phyloP scores from a whole-genome alignment of 1,284 basidiomycete species.

The Ustilago sp. region DNA sequence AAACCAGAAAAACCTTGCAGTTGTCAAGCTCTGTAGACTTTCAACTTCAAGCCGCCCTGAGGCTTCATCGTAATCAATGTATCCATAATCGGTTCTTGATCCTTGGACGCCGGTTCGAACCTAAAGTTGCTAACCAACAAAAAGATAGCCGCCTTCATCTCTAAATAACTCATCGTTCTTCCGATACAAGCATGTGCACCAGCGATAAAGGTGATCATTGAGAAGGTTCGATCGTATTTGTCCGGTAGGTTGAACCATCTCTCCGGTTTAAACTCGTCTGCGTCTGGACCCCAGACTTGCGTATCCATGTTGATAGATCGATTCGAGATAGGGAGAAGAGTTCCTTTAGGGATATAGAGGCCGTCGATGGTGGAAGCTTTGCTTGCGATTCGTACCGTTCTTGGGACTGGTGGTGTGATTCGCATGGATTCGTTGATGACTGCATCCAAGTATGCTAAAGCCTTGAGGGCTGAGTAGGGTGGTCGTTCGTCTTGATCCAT shows the following conservation, averaged over 20 bases:
- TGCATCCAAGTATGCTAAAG: slow-evolving; percentile 80
- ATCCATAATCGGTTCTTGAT: slow-evolving; percentile 43
- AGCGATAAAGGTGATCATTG: slow-evolving; percentile 59
- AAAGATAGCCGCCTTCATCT: slow-evolving; percentile 58
- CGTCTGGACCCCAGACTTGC: slow-evolving; percentile 54
- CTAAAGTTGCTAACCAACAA: slow-evolving; percentile 56
- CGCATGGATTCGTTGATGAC: slow-evolving; percentile 72
- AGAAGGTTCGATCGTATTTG: slow-evolving; percentile 54
- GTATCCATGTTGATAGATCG: slow-evolving; percentile 54
- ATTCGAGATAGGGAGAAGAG: slow-evolving; percentile 51
- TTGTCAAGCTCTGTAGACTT: slow-evolving; percentile 22
- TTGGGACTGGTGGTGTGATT: slow-evolving; percentile 55
- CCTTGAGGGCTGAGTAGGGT: slow-evolving; percentile 74
- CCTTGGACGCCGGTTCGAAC: slow-evolving; percentile 41
- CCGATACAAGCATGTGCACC: slow-evolving; percentile 62
- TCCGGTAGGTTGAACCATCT: slow-evolving; percentile 58
- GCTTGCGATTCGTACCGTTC: slow-evolving; percentile 44
- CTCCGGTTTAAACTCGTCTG: slow-evolving; percentile 57
- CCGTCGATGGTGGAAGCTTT: slow-evolving; percentile 52
- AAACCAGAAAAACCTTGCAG: background rate
- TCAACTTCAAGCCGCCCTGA: slow-evolving; percentile 48
- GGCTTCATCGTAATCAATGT: slow-evolving; percentile 61
- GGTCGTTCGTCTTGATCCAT: slow-evolving; percentile 49
- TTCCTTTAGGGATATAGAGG: slow-evolving; percentile 52
- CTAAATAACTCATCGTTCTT: slow-evolving; percentile 54